Evolutionary conservation across 2,329 filamentous ascomycete genomes (phyloP).

Genomic region (Mycogone perniciosa): DNA sequence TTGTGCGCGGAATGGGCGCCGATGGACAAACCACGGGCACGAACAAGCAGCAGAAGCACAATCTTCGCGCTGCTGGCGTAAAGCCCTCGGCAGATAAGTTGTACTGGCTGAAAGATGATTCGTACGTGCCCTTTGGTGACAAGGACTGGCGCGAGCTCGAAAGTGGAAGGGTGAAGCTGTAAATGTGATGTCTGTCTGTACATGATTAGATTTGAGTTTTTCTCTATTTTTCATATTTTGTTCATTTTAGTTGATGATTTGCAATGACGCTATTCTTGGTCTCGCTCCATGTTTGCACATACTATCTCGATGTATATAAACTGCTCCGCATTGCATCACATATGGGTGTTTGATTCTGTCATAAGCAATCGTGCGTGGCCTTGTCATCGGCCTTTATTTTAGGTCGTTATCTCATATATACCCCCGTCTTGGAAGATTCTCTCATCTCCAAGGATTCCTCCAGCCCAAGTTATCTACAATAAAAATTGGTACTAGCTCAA

Average conservation of each 20-base stretch:
- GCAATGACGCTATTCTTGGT: too few relatives aligned
- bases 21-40: conserved; percentile 67
- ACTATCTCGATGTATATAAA: too few relatives aligned
- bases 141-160: conserved; percentile 64
- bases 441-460: conserved; percentile 7
- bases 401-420: conserved; percentile 8
- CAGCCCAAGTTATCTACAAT: conserved; percentile 8
- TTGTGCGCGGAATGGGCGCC: conserved; percentile 50
- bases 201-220: background rate
- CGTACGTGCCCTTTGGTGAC: conserved; percentile 61
- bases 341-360: background rate
- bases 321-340: too few relatives aligned
- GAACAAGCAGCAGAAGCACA: conserved; percentile 81
- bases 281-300: too few relatives aligned
- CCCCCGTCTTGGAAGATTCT: conserved; percentile 4
- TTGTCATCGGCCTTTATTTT: conserved; percentile 4
- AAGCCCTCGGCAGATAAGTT: conserved; percentile 48
- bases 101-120: conserved; percentile 59
- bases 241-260: background rate
- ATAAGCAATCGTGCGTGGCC: conserved; percentile 1
- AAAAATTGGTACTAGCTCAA: conserved; percentile 10
- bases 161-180: conserved; percentile 66
- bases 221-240: background rate
- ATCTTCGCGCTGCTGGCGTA: conserved; percentile 66
- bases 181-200: conserved; percentile 3